Percentiles rank a stretch among this genome's conserved stretches.
These are phyloP conservation scores for Neobulgaria alba DNA, from an alignment of 2,329 filamentous ascomycete species.

Conservation along the genomic window DNA sequence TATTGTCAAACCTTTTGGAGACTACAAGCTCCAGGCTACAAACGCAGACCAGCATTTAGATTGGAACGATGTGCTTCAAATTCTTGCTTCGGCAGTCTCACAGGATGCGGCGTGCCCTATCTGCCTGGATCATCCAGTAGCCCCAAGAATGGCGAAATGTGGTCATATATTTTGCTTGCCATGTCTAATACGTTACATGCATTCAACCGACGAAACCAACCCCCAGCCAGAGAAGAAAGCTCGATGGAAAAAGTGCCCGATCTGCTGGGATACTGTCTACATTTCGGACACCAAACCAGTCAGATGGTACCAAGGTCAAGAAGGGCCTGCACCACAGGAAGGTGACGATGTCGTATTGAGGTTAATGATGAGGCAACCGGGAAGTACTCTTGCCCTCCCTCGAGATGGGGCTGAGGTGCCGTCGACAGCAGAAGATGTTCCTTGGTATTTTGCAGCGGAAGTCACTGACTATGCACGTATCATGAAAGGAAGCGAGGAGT, in stretches of 20 bases:
- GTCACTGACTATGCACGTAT: slow-evolving; percentile 91
- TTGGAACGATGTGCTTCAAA: slow-evolving; percentile 84
- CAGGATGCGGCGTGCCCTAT: slow-evolving; percentile 89
- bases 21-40: slow-evolving; percentile 70
- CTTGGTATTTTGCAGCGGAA: slow-evolving; percentile 92
- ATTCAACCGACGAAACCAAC: slow-evolving; percentile 62
- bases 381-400: slow-evolving; percentile 80
- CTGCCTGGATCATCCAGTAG: slow-evolving; percentile 84
- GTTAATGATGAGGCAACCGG: slow-evolving; percentile 70
- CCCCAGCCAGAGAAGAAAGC: slow-evolving; percentile 57
- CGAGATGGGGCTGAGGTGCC: slow-evolving; percentile 66
- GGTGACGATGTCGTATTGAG: slow-evolving; percentile 86
- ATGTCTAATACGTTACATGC: slow-evolving; percentile 93
- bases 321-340: slow-evolving; percentile 68
- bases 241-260: slow-evolving; percentile 90
- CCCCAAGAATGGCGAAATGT: slow-evolving; percentile 92
- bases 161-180: slow-evolving; percentile 95
- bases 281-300: slow-evolving; percentile 84
- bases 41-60: slow-evolving; percentile 86
- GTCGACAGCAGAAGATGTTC: slow-evolving; percentile 65
- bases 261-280: slow-evolving; percentile 91
- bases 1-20: slow-evolving; percentile 74
- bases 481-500: slow-evolving; percentile 87
- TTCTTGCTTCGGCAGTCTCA: slow-evolving; percentile 82
- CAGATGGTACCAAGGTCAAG: slow-evolving; percentile 83